Evolutionary conservation across 2,329 filamentous ascomycete species (phyloP).

Genomic region (Tolypocladium endophyticum): DNA sequence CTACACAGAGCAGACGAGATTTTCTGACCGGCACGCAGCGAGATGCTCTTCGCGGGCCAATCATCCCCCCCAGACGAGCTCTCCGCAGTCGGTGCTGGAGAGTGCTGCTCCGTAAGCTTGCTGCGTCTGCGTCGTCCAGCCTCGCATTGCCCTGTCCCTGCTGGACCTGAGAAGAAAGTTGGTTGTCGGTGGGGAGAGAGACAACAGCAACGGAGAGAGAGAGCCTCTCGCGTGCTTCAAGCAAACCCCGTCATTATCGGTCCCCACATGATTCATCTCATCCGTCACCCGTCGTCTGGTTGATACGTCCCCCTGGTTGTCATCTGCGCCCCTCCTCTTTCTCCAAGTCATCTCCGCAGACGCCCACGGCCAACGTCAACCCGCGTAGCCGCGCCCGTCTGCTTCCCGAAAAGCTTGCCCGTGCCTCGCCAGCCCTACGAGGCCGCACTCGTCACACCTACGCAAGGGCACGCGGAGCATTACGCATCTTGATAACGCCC

Average conservation of each 20-base stretch:
- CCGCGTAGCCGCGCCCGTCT: not conserved
- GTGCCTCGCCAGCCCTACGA: constrained; percentile 5
- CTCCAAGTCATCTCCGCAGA: not conserved
- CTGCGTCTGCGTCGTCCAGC: not conserved
- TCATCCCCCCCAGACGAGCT: not conserved
- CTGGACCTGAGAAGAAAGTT: too few species aligned
- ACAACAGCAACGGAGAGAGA: not conserved
- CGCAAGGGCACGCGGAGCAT: constrained; percentile 2
- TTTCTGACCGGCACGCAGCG: not conserved
- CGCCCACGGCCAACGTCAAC: not conserved
- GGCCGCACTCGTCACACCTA: constrained; percentile 4
- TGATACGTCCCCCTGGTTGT: not conserved
- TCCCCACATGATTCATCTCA: not conserved
- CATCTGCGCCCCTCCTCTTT: not conserved
- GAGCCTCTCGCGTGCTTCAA: not conserved
- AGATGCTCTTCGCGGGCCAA: not conserved
- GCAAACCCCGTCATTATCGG: not conserved
- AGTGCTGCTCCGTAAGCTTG: not conserved
- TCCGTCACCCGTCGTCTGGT: not conserved
- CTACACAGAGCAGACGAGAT: not conserved
- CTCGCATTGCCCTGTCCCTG: not conserved
- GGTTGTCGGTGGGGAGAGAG: too few species aligned
- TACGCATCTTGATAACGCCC: not conserved
- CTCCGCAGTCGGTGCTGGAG: not conserved
- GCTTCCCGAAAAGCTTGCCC: not conserved